Conservation (phyloP, 1,139 yeast genomes). For the Martiniozyma asiatica region DNA sequence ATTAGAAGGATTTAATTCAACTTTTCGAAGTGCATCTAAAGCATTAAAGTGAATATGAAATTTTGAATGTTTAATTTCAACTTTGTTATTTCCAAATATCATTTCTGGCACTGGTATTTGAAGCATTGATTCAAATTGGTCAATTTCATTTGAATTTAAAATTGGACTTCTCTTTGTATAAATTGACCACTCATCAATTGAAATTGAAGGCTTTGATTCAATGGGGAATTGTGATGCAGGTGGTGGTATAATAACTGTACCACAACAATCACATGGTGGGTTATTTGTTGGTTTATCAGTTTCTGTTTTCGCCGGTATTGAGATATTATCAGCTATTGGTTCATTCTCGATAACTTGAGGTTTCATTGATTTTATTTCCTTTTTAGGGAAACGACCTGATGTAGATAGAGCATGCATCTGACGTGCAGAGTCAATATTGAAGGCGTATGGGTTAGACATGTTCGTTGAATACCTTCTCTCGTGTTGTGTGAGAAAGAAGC, state of each 20-base stretch:
- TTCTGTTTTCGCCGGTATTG: constrained; percentile 19
- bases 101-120: constrained; percentile 89
- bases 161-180: constrained; percentile 69
- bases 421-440: constrained; percentile 51
- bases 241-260: constrained; percentile 60
- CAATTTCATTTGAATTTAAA: constrained; percentile 62
- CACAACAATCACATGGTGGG: constrained; percentile 55
- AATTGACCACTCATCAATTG: constrained; percentile 61
- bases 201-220: constrained; percentile 52
- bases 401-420: constrained; percentile 37
- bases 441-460: too few relatives aligned
- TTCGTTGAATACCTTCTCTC: too few relatives aligned
- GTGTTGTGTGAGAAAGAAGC: too few relatives aligned
- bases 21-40: constrained; percentile 64
- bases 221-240: constrained; percentile 55
- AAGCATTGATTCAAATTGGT: constrained; percentile 46
- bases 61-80: constrained; percentile 26
- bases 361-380: not conserved
- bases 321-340: constrained; percentile 6
- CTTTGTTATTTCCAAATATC: constrained; percentile 86
- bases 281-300: constrained; percentile 26
- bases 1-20: constrained; percentile 33
- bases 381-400: constrained; percentile 16
- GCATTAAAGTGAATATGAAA: constrained; percentile 53
- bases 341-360: not conserved